These are phyloP conservation scores for Globisporangium spinosum DNA, from an alignment of 352 stramenopile genomes.

Conservation along the genomic window DNA sequence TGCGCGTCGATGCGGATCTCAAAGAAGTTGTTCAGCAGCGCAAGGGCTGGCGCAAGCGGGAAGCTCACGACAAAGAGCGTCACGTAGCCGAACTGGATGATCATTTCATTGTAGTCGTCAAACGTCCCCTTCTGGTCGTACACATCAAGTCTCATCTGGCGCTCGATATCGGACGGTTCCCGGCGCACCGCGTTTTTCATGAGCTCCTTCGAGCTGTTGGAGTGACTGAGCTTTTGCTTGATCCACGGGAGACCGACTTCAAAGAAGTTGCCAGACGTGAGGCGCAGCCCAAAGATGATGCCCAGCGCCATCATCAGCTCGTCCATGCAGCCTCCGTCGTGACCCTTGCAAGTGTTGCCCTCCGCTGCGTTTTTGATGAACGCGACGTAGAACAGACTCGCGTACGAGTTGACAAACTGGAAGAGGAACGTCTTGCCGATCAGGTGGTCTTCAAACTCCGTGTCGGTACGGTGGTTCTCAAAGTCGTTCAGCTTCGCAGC, in stretches of 20 bases:
- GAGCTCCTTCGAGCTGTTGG: slow-evolving; percentile 22
- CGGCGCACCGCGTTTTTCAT: slow-evolving; percentile 33
- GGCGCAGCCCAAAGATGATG: slow-evolving; percentile 68
- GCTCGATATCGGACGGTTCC: slow-evolving; percentile 48
- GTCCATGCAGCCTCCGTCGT: slow-evolving; percentile 62
- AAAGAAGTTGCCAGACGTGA: slow-evolving; percentile 80
- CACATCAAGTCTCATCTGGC: slow-evolving; percentile 53
- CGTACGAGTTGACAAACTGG: slow-evolving; percentile 85
- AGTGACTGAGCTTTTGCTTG: slow-evolving; percentile 45
- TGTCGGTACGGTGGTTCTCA: slow-evolving; percentile 97
- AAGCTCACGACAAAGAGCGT: slow-evolving; percentile 93
- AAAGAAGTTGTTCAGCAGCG: slow-evolving; percentile 90
- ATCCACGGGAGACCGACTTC: slow-evolving; percentile 72
- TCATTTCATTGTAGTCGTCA: slow-evolving; percentile 88
- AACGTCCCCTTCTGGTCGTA: slow-evolving; percentile 80
- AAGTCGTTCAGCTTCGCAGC: slow-evolving; percentile 64
- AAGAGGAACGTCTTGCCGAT: slow-evolving; percentile 83
- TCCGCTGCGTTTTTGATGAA: slow-evolving; percentile 75
- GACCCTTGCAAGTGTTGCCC: slow-evolving; percentile 40
- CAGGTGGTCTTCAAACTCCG: slow-evolving; percentile 92
- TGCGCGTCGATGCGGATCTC: slow-evolving; percentile 89
- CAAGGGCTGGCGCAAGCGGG: slow-evolving; percentile 86
- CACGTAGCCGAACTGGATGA: slow-evolving; percentile 90
- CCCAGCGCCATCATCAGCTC: slow-evolving; percentile 71
- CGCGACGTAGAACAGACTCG: slow-evolving; percentile 79